Conservation (phyloP, 495 filamentous ascomycete species). For the Penicillium maclennaniae region DNA sequence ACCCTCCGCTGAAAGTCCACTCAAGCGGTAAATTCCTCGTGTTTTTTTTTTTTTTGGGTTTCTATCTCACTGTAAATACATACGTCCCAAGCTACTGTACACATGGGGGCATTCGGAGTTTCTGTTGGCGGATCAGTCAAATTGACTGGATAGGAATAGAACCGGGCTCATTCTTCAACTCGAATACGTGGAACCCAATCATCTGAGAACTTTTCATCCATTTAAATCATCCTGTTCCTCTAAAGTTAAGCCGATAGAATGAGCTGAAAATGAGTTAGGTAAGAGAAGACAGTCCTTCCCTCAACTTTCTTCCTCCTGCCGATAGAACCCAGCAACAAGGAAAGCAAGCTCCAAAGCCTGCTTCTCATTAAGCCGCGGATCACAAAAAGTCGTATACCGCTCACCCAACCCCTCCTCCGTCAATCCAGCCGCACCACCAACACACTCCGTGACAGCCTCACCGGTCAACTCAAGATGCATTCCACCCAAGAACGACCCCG, state of each 20-base stretch:
- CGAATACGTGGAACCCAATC: background rate
- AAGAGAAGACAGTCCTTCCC: background rate
- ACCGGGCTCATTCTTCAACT: background rate
- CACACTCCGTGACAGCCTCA: slow-evolving; percentile 93
- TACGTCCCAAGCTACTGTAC: slow-evolving; percentile 13
- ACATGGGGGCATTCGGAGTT: slow-evolving; percentile 18
- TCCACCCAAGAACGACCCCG: slow-evolving; percentile 81
- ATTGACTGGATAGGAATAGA: background rate
- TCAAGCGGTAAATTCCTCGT: slow-evolving; percentile 32
- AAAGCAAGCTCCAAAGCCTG: slow-evolving; percentile 95
- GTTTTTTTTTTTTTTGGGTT: background rate
- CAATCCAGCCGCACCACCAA: slow-evolving; percentile 83
- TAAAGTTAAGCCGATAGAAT: too few relatives aligned
- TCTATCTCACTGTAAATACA: slow-evolving; percentile 10
- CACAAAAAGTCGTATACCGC: slow-evolving; percentile 93
- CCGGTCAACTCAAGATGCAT: slow-evolving; percentile 94
- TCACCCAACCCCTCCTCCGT: slow-evolving; percentile 80
- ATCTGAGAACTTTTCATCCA: background rate
- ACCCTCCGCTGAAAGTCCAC: slow-evolving; percentile 72
- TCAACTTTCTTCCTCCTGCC: slow-evolving; percentile 37
- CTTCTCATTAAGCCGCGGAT: slow-evolving; percentile 94
- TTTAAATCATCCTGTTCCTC: background rate
- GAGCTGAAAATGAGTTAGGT: background rate
- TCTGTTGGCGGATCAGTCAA: background rate
- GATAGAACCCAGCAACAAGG: slow-evolving; percentile 81